These are phyloP conservation scores for Cercospora citrullina DNA, from an alignment of 2,329 filamentous ascomycete species.

Conservation along the genomic window DNA sequence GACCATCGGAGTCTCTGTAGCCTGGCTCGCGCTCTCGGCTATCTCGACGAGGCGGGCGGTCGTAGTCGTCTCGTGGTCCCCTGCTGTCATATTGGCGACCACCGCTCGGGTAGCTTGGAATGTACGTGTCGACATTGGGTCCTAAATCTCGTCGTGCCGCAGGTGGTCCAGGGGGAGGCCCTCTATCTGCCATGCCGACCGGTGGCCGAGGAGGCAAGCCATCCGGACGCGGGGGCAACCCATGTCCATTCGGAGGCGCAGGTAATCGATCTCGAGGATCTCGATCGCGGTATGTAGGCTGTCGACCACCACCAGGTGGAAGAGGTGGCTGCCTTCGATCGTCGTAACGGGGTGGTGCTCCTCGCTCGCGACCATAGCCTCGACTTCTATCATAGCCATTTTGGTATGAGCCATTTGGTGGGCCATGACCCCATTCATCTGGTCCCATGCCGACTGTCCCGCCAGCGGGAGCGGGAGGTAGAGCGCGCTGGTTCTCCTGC, in stretches of 20 bases:
- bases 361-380: constrained; percentile 37
- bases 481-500: constrained; percentile 76
- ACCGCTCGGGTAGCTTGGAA: constrained; percentile 44
- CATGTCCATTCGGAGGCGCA: constrained; percentile 36
- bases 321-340: constrained; percentile 29
- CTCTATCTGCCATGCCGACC: constrained; percentile 37
- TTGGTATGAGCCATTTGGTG: constrained; percentile 33
- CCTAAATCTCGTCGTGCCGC: constrained; percentile 20
- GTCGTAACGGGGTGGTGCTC: constrained; percentile 37
- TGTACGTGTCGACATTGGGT: constrained; percentile 46
- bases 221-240: constrained; percentile 29
- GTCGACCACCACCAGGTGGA: constrained; percentile 24
- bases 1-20: constrained; percentile 20
- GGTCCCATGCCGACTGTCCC: constrained; percentile 78
- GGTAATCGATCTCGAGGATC: constrained; percentile 14
- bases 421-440: constrained; percentile 59
- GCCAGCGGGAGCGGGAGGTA: constrained; percentile 88
- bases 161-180: constrained; percentile 16
- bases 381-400: constrained; percentile 33
- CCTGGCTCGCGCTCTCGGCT: constrained; percentile 25
- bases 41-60: constrained; percentile 25
- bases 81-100: constrained; percentile 24
- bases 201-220: constrained; percentile 30
- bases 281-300: constrained; percentile 33
- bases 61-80: constrained; percentile 26